Evolutionary conservation across 768 basidiomycete genomes (phyloP).

Genomic region (Ephemerocybe angulata): DNA sequence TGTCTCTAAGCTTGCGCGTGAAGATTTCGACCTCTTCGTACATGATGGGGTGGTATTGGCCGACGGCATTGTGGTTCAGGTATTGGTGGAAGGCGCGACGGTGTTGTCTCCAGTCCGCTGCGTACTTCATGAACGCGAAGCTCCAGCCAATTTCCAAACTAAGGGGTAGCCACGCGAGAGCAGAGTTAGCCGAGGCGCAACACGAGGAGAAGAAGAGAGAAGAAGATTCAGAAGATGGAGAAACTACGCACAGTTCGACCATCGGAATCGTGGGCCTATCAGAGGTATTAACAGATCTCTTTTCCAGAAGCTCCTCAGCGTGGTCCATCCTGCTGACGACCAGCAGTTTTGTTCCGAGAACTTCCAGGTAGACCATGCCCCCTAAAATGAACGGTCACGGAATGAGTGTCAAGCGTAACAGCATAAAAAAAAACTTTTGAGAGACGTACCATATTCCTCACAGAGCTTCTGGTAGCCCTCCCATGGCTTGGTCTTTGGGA

Average conservation of each 20-base stretch:
- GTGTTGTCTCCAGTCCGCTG: constrained; percentile 10
- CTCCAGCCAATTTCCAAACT: constrained; percentile 7
- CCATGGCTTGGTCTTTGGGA: constrained; percentile 37
- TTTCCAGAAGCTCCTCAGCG: constrained; percentile 25
- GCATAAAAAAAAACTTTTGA: background rate
- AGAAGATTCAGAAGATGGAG: background rate
- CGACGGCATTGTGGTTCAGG: constrained; percentile 7
- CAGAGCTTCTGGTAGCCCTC: constrained; percentile 35
- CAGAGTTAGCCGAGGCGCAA: background rate
- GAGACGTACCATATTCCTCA: constrained; percentile 29
- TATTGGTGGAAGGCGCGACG: constrained; percentile 12
- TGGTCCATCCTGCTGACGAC: constrained; percentile 22
- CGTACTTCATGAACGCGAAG: constrained; percentile 12
- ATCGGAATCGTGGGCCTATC: constrained; percentile 10
- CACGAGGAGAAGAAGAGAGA: background rate
- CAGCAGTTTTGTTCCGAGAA: constrained; percentile 22
- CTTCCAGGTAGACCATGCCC: constrained; percentile 21
- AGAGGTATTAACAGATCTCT: constrained; percentile 25
- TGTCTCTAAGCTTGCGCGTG: constrained; percentile 5
- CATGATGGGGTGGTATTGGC: constrained; percentile 7
- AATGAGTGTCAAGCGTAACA: background rate
- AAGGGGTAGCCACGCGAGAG: background rate
- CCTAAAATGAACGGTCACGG: background rate
- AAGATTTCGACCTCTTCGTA: constrained; percentile 3
- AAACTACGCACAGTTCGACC: background rate